Base-by-base conservation (phyloP, 441 rosid species). In the Pelargonium myrrhifolium region DNA sequence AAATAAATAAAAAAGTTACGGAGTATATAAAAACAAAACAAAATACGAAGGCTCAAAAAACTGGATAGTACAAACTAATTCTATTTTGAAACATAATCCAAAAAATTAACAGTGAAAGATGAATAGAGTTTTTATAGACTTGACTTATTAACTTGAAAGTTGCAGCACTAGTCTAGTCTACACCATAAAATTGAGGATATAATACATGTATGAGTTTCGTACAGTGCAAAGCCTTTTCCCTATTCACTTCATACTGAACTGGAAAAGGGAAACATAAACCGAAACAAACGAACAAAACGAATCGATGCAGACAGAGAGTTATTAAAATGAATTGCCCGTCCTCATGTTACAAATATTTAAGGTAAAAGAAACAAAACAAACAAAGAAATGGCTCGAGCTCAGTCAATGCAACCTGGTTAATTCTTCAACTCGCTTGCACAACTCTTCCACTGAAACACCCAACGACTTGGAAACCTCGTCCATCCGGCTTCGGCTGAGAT, bases 391-490 rank as follows among this genome's bases (percentile, higher is more conserved):
- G 3, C 4, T 22, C 14, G 3, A 31, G 42, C 51, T 6, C 6
- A 1, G 31, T 88, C 82, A 94, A 78, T 94, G 97, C 81, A 94
- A 83, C 83, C 96, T 84, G 12, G 91, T 93, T 22, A 91, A 84
- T 70, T 94, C 99, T 62, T 91, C 94, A 40, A 94, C 91, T 78
- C 89, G 85, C 84, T 86, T 91, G 78, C 85, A 88, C 35, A 94
- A 83, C 72, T 91, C 97, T 77, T 94, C 99, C 74, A 86, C 88
- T 1, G 92, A 80, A 62, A 91, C 89, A 70, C 71, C 55, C 87
- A 86, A 76, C 8, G 81, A 56, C 79, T 80, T 88, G 39, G 97
- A 85, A 22, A 94, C 81, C 73, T 92, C 99, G 67, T 91, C 97
- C 97, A 92, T 91, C 72, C 82, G 75, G 37, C 70, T 77, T 0